Evolutionary conservation across 208 protist species (phyloP).

Genomic region (Leishmania arabica): DNA sequence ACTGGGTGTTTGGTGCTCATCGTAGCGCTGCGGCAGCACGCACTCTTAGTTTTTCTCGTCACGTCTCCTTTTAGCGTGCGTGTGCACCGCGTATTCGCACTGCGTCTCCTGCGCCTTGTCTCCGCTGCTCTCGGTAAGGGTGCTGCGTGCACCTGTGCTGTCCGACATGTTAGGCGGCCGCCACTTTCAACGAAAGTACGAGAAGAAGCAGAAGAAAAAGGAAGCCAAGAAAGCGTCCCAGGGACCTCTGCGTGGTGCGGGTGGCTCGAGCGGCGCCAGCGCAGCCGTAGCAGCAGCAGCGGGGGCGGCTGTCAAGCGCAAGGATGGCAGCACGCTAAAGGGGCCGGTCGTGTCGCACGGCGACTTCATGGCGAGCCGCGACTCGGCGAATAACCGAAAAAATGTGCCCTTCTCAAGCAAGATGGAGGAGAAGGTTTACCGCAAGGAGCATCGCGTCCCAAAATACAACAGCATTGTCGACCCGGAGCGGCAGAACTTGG

Average conservation of each 20-base stretch:
- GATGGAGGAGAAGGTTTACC: slow-evolving; percentile 56
- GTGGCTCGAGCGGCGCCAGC: not conserved
- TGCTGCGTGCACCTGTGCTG: not conserved
- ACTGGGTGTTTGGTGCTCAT: not conserved
- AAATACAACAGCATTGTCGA: slow-evolving; percentile 45
- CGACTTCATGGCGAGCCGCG: slow-evolving; percentile 37
- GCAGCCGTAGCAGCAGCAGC: not conserved
- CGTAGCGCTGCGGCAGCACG: not conserved
- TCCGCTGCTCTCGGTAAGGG: not conserved
- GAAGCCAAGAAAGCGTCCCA: slow-evolving; percentile 40
- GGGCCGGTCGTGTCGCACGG: slow-evolving; percentile 76
- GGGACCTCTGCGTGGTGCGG: not conserved
- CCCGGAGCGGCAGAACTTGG: slow-evolving; percentile 19
- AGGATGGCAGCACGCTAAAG: slow-evolving; percentile 63
- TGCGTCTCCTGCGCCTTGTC: not conserved
- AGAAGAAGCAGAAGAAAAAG: slow-evolving; percentile 71
- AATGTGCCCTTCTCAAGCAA: slow-evolving; percentile 71
- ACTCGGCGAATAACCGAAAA: slow-evolving; percentile 79
- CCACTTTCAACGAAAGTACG: slow-evolving; percentile 71
- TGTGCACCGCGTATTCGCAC: not conserved
- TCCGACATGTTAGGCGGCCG: slow-evolving; percentile 62
- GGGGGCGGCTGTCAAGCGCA: slow-evolving; percentile 10
- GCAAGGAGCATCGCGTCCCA: slow-evolving; percentile 63
- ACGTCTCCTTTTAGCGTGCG: not conserved
- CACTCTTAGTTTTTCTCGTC: not conserved